A percentile compares a stretch with the other conserved stretches of the same genome.
These are phyloP conservation scores for Auriscalpium microsporum DNA, from an alignment of 768 basidiomycete species.

Conservation along the genomic window DNA sequence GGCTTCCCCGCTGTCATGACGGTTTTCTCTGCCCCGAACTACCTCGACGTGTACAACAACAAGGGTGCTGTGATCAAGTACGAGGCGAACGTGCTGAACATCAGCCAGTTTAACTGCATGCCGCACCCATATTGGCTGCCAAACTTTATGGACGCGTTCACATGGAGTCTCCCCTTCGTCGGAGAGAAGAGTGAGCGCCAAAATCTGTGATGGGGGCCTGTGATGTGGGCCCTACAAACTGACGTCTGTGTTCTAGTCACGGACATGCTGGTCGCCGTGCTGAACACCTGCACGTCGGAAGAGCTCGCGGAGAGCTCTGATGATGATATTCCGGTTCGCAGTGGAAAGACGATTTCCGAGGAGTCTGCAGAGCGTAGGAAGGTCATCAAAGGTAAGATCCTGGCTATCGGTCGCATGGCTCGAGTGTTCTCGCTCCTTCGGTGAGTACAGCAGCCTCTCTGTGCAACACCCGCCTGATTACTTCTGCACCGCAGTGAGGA, in stretches of 20 bases:
- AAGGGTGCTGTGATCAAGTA: constrained; percentile 99
- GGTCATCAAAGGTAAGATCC: constrained; percentile 96
- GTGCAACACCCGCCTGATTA: background rate
- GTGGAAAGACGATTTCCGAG: constrained; percentile 26
- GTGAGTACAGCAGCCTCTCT: constrained; percentile 35
- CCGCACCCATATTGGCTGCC: constrained; percentile 95
- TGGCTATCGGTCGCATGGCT: constrained; percentile 95
- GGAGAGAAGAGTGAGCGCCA: constrained; percentile 80
- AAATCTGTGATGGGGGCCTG: background rate
- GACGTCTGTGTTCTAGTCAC: constrained; percentile 52
- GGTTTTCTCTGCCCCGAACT: constrained; percentile 98
- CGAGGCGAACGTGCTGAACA: constrained; percentile 98
- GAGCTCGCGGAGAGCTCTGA: constrained; percentile 78
- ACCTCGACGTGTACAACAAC: constrained; percentile 98
- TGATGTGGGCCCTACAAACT: background rate
- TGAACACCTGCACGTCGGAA: constrained; percentile 96
- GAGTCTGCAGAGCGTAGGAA: constrained; percentile 71
- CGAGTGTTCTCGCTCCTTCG: constrained; percentile 92
- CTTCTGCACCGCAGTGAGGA: constrained; percentile 61
- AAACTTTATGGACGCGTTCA: constrained; percentile 97
- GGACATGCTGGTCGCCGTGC: constrained; percentile 96
- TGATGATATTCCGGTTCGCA: constrained; percentile 32
- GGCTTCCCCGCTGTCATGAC: constrained; percentile 99
- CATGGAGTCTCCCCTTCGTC: constrained; percentile 96
- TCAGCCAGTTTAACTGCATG: constrained; percentile 94